phyloP scores from a whole-genome alignment of 176 grass and related monocot species.

The Secale cereale region DNA sequence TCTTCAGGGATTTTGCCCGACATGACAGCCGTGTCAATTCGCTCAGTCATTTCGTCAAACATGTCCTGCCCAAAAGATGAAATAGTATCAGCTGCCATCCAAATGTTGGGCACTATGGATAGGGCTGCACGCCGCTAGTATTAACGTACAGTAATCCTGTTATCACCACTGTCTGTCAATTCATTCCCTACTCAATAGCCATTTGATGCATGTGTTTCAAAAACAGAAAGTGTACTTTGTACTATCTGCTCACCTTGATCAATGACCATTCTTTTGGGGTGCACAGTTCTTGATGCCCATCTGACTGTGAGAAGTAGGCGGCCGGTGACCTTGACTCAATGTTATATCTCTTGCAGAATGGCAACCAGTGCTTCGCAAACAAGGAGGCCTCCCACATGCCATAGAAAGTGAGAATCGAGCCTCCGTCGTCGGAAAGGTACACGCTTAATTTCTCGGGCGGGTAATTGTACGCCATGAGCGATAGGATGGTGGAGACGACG shows the following conservation, averaged over 20 bases:
- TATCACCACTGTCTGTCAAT: not conserved
- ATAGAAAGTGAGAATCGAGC: conserved; percentile 75
- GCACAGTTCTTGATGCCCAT: conserved; percentile 8
- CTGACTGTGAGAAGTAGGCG: conserved; percentile 43
- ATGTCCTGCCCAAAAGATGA: conserved; percentile 36
- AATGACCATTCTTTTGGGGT: conserved; percentile 36
- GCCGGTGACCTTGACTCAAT: conserved; percentile 67
- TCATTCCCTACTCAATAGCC: not conserved
- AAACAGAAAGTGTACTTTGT: not conserved
- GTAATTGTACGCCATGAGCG: conserved; percentile 70
- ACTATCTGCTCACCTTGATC: conserved; percentile 38
- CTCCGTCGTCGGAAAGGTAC: conserved; percentile 75
- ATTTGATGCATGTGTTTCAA: not conserved
- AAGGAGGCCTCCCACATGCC: conserved; percentile 55
- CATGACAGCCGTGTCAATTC: conserved; percentile 37
- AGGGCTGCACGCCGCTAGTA: no score
- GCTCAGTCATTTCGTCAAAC: conserved; percentile 53
- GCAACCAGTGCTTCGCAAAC: conserved; percentile 65
- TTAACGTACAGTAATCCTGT: not conserved
- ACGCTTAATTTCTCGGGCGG: conserved; percentile 55
- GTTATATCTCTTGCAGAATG: conserved; percentile 59
- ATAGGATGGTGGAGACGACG: conserved; percentile 58
- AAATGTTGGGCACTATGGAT: not conserved
- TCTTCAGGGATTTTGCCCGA: conserved; percentile 48
- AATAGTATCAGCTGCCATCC: not conserved